Conservation (phyloP, 2,329 filamentous ascomycete species). For the Chrysosporium queenslandicum region DNA sequence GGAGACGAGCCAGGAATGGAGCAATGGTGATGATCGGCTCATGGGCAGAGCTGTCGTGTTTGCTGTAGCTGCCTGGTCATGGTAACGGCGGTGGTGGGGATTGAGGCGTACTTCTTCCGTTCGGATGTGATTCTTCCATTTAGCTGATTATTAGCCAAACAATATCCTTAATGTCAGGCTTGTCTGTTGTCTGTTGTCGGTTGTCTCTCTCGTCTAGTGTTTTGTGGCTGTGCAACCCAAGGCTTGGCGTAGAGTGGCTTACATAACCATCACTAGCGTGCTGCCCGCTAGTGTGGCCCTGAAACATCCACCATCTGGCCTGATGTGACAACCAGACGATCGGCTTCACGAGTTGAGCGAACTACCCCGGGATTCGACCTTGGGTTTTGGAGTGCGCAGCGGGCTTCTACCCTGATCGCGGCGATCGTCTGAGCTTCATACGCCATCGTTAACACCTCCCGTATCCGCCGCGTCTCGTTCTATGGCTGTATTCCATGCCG, state of each 20-base stretch:
- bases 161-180: too few relatives aligned
- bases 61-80: too few relatives aligned
- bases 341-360: neutral
- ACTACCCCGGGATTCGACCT: neutral
- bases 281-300: constrained; percentile 5
- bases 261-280: neutral
- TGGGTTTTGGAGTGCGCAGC: neutral
- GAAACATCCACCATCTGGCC: constrained; percentile 11
- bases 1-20: too few relatives aligned
- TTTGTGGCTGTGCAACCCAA: too few relatives aligned
- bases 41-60: too few relatives aligned
- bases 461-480: constrained; percentile 2
- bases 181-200: too few relatives aligned
- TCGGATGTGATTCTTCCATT: too few relatives aligned
- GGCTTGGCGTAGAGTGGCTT: neutral
- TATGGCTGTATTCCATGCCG: constrained; percentile 8
- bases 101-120: too few relatives aligned
- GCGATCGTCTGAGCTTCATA: neutral
- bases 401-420: neutral
- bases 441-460: neutral
- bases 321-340: constrained; percentile 9
- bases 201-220: too few relatives aligned
- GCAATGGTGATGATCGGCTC: too few relatives aligned
- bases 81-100: too few relatives aligned
- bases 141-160: too few relatives aligned